A percentile compares a stretch with the other conserved stretches of the same genome.
Conservation (phyloP, 768 basidiomycete species). For the Sporobolomyces phaffii region DNA sequence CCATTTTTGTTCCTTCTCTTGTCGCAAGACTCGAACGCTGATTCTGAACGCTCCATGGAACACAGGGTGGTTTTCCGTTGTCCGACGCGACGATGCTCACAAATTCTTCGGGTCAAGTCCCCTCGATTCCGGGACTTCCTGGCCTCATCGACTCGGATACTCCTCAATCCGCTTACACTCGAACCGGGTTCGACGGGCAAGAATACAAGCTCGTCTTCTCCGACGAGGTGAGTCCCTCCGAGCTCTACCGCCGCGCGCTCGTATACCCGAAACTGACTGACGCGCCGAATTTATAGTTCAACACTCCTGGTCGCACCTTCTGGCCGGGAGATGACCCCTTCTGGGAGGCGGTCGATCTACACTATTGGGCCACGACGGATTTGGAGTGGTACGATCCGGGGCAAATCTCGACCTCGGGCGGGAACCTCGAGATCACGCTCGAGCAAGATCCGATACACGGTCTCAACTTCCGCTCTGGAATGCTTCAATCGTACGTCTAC, state of each 20-base stretch:
- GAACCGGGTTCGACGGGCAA: slow-evolving; percentile 62
- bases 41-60: slow-evolving; percentile 41
- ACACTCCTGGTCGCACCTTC: slow-evolving; percentile 3
- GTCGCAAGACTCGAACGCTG: no score
- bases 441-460: slow-evolving; percentile 29
- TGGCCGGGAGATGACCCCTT: slow-evolving; percentile 48
- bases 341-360: slow-evolving; percentile 52
- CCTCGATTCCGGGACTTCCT: slow-evolving; percentile 62
- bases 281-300: background rate
- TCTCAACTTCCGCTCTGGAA: slow-evolving; percentile 39
- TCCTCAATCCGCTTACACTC: slow-evolving; percentile 48
- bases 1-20: background rate
- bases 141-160: slow-evolving; percentile 72
- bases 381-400: slow-evolving; percentile 49
- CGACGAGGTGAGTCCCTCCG: slow-evolving; percentile 3
- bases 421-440: slow-evolving; percentile 41
- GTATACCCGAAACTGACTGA: no score
- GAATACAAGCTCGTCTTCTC: slow-evolving; percentile 75
- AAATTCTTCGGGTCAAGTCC: slow-evolving; percentile 82
- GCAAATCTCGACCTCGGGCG: slow-evolving; percentile 47
- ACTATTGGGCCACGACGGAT: slow-evolving; percentile 46
- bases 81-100: slow-evolving; percentile 46
- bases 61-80: slow-evolving; percentile 59
- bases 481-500: slow-evolving; percentile 37
- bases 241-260: background rate